Evolutionary conservation across 2,329 filamentous ascomycete species (phyloP).

Genomic region (Epichloe scottii): DNA sequence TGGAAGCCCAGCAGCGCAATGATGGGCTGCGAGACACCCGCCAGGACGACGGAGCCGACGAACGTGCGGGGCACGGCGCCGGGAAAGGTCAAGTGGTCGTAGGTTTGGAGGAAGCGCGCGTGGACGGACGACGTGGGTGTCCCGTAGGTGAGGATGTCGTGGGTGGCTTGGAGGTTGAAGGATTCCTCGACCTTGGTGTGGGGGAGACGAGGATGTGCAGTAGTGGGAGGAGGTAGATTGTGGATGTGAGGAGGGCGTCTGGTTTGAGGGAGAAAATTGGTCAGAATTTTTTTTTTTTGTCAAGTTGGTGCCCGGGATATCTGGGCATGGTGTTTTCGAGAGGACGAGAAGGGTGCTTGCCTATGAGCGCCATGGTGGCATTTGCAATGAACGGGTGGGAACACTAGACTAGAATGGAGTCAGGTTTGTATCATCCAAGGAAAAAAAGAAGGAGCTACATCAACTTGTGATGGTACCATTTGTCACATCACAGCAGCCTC

Average conservation of each 20-base stretch:
- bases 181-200: conserved; percentile 98
- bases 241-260: conserved; percentile 15
- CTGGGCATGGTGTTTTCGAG: background rate
- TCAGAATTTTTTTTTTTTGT: background rate
- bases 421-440: too few relatives aligned
- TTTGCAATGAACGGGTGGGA: background rate
- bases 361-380: conserved; percentile 12
- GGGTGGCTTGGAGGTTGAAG: conserved; percentile 89
- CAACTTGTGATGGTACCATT: background rate
- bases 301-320: background rate
- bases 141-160: conserved; percentile 78
- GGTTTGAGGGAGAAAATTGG: background rate
- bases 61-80: conserved; percentile 89
- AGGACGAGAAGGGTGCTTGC: conserved; percentile 3
- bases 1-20: conserved; percentile 42
- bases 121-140: conserved; percentile 38
- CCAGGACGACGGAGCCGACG: conserved; percentile 64
- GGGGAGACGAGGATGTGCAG: conserved; percentile 64
- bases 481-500: too few relatives aligned
- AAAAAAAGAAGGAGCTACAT: background rate
- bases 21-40: conserved; percentile 58
- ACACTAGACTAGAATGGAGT: too few relatives aligned
- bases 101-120: conserved; percentile 45
- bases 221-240: conserved; percentile 44
- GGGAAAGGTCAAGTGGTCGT: conserved; percentile 85